These are phyloP conservation scores for Globisporangium paddicum DNA, from an alignment of 352 stramenopile genomes.

Conservation along the genomic window DNA sequence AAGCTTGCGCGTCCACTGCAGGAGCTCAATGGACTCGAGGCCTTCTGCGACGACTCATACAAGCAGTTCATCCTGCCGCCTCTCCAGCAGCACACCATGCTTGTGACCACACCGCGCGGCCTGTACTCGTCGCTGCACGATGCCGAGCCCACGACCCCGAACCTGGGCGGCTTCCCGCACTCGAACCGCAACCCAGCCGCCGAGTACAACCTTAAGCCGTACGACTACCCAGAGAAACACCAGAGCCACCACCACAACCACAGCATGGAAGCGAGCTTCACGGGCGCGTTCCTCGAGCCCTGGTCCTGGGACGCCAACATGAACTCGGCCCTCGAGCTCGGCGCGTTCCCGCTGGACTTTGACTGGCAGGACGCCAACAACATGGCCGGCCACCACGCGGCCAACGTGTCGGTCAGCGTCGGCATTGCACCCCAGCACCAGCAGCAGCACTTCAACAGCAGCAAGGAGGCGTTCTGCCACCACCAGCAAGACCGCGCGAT, in stretches of 20 bases:
- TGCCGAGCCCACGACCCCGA: conserved; percentile 12
- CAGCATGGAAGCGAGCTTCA: conserved; percentile 27
- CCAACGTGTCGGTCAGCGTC: conserved; percentile 19
- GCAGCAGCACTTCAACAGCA: conserved; percentile 19
- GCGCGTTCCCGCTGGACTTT: conserved; percentile 39
- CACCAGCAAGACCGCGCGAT: conserved; percentile 32
- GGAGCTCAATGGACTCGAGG: conserved; percentile 37
- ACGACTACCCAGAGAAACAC: conserved; percentile 21
- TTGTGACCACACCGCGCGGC: conserved; percentile 24
- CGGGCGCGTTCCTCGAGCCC: conserved; percentile 51
- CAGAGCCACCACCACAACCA: conserved; percentile 10
- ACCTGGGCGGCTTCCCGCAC: conserved; percentile 30
- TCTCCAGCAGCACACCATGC: conserved; percentile 34
- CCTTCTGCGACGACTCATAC: conserved; percentile 40
- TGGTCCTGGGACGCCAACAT: conserved; percentile 59
- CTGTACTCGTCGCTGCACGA: conserved; percentile 12
- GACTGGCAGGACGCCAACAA: conserved; percentile 35
- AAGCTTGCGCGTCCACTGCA: conserved; percentile 37
- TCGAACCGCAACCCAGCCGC: conserved; percentile 3
- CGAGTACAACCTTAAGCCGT: conserved; percentile 25
- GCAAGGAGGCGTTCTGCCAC: conserved; percentile 29
- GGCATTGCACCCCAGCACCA: conserved; percentile 15
- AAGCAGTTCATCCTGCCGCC: conserved; percentile 48
- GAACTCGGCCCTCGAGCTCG: conserved; percentile 38
- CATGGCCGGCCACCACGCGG: conserved; percentile 8